Evolutionary conservation across 257 asterid species (phyloP).

Genomic region (Salvia miltiorrhiza): DNA sequence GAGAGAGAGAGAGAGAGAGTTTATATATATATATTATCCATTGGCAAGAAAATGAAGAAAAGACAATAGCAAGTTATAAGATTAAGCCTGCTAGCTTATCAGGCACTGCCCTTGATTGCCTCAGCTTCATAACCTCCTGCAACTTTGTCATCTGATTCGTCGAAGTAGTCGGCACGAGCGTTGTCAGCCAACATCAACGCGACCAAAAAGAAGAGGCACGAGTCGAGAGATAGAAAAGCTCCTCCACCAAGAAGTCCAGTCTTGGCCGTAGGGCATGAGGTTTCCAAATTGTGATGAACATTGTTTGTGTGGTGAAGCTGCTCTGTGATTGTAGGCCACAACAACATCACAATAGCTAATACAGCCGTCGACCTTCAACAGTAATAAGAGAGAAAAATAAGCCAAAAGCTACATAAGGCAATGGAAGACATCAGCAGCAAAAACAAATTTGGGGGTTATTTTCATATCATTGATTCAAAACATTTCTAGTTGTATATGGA

Average conservation of each 20-base stretch:
- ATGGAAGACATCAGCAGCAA: neutral
- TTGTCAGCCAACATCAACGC: conserved; percentile 81
- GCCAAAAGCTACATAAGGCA: neutral
- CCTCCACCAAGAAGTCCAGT: conserved; percentile 98
- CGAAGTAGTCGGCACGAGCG: conserved; percentile 77
- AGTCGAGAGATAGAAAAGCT: conserved; percentile 85
- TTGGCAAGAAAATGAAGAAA: neutral
- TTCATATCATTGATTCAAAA: neutral
- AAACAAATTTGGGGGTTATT: neutral
- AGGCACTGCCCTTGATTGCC: conserved; percentile 35
- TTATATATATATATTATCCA: conserved; percentile 4
- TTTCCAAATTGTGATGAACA: conserved; percentile 62
- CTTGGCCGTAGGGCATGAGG: conserved; percentile 91
- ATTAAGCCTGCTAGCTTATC: neutral
- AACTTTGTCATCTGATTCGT: conserved; percentile 34
- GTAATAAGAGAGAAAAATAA: neutral
- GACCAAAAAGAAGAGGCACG: conserved; percentile 84
- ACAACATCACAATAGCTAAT: conserved; percentile 61
- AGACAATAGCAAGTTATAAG: neutral
- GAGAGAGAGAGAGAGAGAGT: neutral
- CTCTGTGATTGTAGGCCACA: conserved; percentile 89
- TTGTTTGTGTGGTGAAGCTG: conserved; percentile 55
- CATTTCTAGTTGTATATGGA: neutral
- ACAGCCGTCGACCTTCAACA: conserved; percentile 56
- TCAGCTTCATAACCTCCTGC: conserved; percentile 24